Base-by-base conservation (phyloP, 1,139 yeast species). In the Candida buenavistaensis region DNA sequence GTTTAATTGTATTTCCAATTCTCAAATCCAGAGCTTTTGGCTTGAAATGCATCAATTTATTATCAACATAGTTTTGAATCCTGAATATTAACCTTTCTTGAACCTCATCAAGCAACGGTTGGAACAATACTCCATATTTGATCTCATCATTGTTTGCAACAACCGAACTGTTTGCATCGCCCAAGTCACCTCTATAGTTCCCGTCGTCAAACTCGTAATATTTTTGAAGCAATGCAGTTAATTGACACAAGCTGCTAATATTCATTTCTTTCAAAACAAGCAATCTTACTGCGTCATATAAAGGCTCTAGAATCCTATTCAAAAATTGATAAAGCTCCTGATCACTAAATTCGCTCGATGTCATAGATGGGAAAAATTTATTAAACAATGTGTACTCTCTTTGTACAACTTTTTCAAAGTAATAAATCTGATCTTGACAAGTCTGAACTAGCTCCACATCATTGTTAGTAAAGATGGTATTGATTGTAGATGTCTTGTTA, bases 21-120 rank as follows among this genome's bases (percentile, higher is more conserved):
- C 74, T 71, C 45, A 86, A 68, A 46, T 86, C 95, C 41, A 79
- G 80, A 1, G 80, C 72, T 2, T 75, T 72, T 1, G 94, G 89
- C 44, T 68, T 76, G 51, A 84, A 87, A 26, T 72, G 75, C 20
- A 78, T 73, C 37, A 88, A 77, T 39, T 79, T 81, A 25, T 75
- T 73, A 45, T 85, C 94, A 25, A 85, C 77, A 47, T 75, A 81
- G 6, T 76, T 70, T 51, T 88, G 95, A 5, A 85, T 82, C 47
- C 92, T 68, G 57, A 89, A 86, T 2, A 88, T 81, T 28, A 90
- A 65, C 39, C 96, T 67, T 2, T 88, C 72, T 57, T 90, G 97
- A 1, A 82, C 78, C 48, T 86, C 96, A 39, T 79, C 78, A 15
- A 85, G 58, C 9, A 89, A 73, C 0, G 95, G 89, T 40, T 76